Conservation (phyloP, 164 flowering plant genomes). For the Vitis amurensis region DNA sequence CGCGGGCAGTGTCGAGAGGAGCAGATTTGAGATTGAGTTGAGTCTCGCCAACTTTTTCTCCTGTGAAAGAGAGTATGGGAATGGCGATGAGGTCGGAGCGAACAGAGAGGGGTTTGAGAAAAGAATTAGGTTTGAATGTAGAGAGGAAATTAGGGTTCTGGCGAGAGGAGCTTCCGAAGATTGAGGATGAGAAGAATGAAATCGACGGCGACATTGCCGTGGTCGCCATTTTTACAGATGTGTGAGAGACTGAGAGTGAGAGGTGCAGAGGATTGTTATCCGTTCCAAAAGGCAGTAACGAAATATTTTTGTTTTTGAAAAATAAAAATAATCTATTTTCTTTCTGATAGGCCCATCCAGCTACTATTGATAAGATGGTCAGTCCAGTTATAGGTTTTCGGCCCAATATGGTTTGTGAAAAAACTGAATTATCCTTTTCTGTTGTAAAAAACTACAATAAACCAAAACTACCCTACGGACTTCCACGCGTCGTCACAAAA, state of each 20-base stretch:
- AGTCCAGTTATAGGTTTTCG: no score
- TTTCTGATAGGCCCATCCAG: no score
- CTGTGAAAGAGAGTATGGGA: conserved; percentile 79
- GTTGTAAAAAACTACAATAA: no score
- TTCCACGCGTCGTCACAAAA: no score
- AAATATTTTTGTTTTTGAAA: no score
- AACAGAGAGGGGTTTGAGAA: conserved; percentile 30
- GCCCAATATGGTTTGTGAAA: no score
- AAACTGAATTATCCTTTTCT: no score
- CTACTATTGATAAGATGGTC: background rate
- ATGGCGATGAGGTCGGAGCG: conserved; percentile 55
- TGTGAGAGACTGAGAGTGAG: background rate
- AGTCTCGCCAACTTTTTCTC: conserved; percentile 79
- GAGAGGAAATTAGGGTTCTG: conserved; percentile 18
- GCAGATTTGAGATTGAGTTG: conserved; percentile 73
- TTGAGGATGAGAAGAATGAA: conserved; percentile 61
- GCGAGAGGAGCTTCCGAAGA: conserved; percentile 29
- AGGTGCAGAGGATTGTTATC: conserved; percentile 4
- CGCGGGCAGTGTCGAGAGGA: conserved; percentile 80
- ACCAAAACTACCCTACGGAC: no score
- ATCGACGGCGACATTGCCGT: conserved; percentile 31
- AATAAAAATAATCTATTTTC: no score
- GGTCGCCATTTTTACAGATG: conserved; percentile 18
- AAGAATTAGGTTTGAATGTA: conserved; percentile 5
- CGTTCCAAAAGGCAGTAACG: background rate